Conservation (phyloP, 768 basidiomycete species). For the Hygrophorus russula region DNA sequence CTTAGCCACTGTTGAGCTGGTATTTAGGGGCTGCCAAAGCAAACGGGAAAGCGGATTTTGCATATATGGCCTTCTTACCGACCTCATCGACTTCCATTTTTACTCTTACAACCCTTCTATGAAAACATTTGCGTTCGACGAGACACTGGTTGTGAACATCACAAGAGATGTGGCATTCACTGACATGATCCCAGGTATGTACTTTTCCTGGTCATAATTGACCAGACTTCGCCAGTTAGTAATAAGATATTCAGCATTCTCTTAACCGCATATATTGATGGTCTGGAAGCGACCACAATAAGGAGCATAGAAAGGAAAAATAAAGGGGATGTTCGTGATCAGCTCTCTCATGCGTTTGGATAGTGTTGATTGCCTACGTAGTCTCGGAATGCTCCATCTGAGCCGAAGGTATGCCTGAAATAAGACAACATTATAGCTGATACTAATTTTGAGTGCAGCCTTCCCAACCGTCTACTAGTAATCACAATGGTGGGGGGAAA, state of each 20-base stretch:
- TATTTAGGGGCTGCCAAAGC: slow-evolving; percentile 10
- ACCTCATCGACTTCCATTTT: slow-evolving; percentile 12
- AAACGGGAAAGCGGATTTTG: slow-evolving; percentile 8
- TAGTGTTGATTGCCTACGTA: background rate
- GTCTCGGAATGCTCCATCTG: background rate
- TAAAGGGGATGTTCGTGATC: background rate
- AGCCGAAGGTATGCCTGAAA: too few relatives aligned
- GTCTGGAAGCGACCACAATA: slow-evolving; percentile 8
- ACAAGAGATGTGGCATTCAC: slow-evolving; percentile 8
- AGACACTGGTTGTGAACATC: slow-evolving; percentile 10
- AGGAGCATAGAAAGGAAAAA: background rate
- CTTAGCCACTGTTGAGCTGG: slow-evolving; percentile 4
- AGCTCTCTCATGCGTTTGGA: background rate
- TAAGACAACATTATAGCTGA: background rate
- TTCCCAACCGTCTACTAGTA: background rate
- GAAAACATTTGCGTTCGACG: slow-evolving; percentile 11
- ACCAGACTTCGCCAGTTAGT: slow-evolving; percentile 8
- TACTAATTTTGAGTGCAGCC: background rate
- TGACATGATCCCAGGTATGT: slow-evolving; percentile 13
- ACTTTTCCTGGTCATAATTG: slow-evolving; percentile 8
- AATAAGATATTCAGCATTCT: slow-evolving; percentile 14
- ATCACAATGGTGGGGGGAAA: slow-evolving; percentile 1
- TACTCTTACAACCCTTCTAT: slow-evolving; percentile 14
- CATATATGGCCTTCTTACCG: slow-evolving; percentile 15
- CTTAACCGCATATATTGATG: slow-evolving; percentile 11